Conservation (phyloP, 371 early-diverging fungal genomes). For the Catenaria anguillulae region DNA sequence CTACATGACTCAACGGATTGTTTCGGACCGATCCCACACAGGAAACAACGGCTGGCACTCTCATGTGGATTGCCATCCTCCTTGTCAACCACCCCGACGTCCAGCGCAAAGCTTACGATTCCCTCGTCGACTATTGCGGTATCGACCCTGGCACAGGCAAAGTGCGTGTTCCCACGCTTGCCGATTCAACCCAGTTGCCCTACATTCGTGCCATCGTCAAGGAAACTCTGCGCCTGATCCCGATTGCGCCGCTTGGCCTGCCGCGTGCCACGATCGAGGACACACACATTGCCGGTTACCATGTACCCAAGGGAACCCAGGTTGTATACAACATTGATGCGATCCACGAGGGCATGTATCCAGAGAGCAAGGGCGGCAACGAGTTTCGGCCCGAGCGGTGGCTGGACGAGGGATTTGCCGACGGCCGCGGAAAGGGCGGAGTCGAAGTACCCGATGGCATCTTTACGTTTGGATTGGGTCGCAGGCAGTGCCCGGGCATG, state of each 20-base stretch:
- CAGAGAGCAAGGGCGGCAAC: conserved; percentile 17
- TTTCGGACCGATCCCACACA: no score
- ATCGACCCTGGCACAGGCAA: no score
- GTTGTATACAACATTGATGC: conserved; percentile 28
- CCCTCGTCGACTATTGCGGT: no score
- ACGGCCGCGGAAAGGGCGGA: no score
- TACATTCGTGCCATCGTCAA: conserved; percentile 31
- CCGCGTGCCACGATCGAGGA: conserved; percentile 29
- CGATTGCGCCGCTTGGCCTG: conserved; percentile 28
- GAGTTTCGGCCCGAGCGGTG: conserved; percentile 28
- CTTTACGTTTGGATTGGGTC: conserved; percentile 21
- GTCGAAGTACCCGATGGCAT: conserved; percentile 26
- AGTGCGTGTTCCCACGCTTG: conserved; percentile 13
- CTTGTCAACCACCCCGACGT: not conserved
- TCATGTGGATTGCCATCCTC: not conserved
- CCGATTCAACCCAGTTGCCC: conserved; percentile 11
- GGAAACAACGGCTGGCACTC: not conserved
- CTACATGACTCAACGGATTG: not conserved
- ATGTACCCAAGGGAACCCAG: conserved; percentile 30
- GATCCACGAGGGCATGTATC: conserved; percentile 19
- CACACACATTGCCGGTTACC: conserved; percentile 24
- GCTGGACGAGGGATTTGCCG: no score
- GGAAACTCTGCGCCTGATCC: conserved; percentile 25
- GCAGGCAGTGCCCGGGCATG: conserved; percentile 33
- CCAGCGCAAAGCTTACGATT: not conserved